Percentiles rank a stretch among this genome's conserved stretches.
phyloP scores from a whole-genome alignment of 805 yeast species.

The Kluyveromyces siamensis region DNA sequence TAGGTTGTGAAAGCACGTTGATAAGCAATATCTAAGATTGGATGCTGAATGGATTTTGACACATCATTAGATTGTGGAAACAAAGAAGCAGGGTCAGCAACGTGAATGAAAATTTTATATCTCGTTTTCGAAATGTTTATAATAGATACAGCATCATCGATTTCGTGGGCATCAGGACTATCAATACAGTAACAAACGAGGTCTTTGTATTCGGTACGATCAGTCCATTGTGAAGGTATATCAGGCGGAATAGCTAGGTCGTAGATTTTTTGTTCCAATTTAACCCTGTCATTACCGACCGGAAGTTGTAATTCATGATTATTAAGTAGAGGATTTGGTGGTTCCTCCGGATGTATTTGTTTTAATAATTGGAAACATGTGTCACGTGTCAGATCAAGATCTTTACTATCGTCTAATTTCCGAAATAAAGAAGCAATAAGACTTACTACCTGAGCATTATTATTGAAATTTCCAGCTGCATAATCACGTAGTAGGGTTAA shows the following conservation, averaged over 20 bases:
- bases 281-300: conserved; percentile 35
- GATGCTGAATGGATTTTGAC: conserved; percentile 2
- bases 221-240: conserved; percentile 8
- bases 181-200: conserved; percentile 76
- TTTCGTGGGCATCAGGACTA: conserved; percentile 69
- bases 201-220: conserved; percentile 34
- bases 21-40: conserved; percentile 46
- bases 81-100: conserved; percentile 82
- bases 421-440: conserved; percentile 35
- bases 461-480: conserved; percentile 41
- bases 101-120: conserved; percentile 53
- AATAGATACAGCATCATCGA: conserved; percentile 87
- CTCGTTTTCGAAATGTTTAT: conserved; percentile 22
- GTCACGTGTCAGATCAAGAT: conserved; percentile 42
- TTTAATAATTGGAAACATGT: conserved; percentile 43
- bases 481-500: conserved; percentile 44
- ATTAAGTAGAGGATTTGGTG: conserved; percentile 44
- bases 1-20: conserved; percentile 60
- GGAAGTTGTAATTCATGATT: conserved; percentile 40
- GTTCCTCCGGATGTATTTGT: conserved; percentile 20
- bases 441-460: conserved; percentile 41
- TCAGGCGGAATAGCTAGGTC: conserved; percentile 6
- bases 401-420: conserved; percentile 13
- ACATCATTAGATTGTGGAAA: conserved; percentile 26
- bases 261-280: conserved; percentile 33